phyloP scores from a whole-genome alignment of 805 yeast genomes.

The Saccharomycopsis fermentans region DNA sequence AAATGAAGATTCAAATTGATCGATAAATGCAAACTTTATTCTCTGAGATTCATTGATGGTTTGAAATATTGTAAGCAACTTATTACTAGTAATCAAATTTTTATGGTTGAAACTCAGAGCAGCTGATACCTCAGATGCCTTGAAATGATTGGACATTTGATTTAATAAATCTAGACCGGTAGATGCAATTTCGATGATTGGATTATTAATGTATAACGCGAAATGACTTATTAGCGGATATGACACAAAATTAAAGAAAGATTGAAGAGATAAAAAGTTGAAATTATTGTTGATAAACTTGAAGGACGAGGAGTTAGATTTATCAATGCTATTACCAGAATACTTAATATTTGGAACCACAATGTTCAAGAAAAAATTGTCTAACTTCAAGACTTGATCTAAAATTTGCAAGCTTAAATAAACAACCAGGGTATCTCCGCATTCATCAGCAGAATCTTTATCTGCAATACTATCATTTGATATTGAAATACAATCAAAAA shows the following conservation, averaged over 20 bases:
- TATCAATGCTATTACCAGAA: not conserved
- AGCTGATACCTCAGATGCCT: constrained; percentile 21
- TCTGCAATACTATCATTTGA: constrained; percentile 52
- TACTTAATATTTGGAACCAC: constrained; percentile 5
- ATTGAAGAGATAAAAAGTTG: constrained; percentile 25
- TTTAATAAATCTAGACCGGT: constrained; percentile 44
- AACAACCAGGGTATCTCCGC: constrained; percentile 29
- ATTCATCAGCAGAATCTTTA: constrained; percentile 24
- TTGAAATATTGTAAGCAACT: constrained; percentile 59
- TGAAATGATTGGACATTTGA: constrained; percentile 25
- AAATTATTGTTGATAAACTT: not conserved
- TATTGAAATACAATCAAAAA: constrained; percentile 46
- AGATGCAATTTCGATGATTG: constrained; percentile 40
- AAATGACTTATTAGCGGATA: constrained; percentile 63
- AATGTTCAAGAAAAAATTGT: constrained; percentile 45
- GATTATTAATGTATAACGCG: constrained; percentile 62
- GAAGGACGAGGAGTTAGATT: not conserved
- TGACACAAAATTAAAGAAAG: constrained; percentile 63
- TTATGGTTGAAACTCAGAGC: constrained; percentile 19
- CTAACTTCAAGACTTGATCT: constrained; percentile 37
- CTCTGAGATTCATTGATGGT: constrained; percentile 71
- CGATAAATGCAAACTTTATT: constrained; percentile 61
- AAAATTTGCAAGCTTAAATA: constrained; percentile 35
- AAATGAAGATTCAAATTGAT: constrained; percentile 46
- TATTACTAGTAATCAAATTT: constrained; percentile 37